phyloP scores from a whole-genome alignment of 2,329 filamentous ascomycete genomes.

The Arthrocladium fulminans region DNA sequence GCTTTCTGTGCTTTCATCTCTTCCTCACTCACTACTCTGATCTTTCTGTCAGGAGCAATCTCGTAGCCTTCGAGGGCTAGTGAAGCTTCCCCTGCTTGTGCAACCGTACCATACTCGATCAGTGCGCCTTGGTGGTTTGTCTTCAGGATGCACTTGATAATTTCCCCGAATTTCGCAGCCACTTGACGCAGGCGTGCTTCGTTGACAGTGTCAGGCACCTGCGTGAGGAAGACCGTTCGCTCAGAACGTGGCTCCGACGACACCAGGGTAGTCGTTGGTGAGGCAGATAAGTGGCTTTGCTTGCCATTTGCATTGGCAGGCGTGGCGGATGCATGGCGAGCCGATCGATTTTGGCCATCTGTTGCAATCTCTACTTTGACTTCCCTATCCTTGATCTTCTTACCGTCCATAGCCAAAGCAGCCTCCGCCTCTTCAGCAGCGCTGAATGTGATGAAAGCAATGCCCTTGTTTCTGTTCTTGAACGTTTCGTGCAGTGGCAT shows the following conservation, averaged over 20 bases:
- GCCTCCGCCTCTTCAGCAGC: constrained; percentile 38
- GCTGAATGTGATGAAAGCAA: constrained; percentile 69
- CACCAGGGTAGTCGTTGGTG: constrained; percentile 28
- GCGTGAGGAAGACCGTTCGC: constrained; percentile 71
- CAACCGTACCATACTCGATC: constrained; percentile 66
- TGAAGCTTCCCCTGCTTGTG: constrained; percentile 56
- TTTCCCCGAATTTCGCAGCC: constrained; percentile 59
- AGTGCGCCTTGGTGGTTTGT: constrained; percentile 78
- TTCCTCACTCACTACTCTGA: constrained; percentile 42
- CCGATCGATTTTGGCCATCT: constrained; percentile 25
- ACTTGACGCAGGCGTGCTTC: constrained; percentile 70
- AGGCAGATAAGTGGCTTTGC: constrained; percentile 22
- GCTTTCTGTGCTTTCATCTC: constrained; percentile 40
- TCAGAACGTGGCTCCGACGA: constrained; percentile 41
- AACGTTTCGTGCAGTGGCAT: constrained; percentile 61
- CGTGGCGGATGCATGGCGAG: constrained; percentile 10
- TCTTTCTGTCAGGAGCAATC: constrained; percentile 34
- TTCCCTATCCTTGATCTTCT: constrained; percentile 58
- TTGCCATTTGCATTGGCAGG: constrained; percentile 7
- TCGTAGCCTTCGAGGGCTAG: constrained; percentile 40
- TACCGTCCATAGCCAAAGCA: constrained; percentile 59
- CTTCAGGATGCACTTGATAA: constrained; percentile 69
- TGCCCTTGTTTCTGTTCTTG: constrained; percentile 55
- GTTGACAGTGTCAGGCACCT: constrained; percentile 86
- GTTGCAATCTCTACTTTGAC: constrained; percentile 54